Base-by-base conservation (phyloP, 805 yeast genomes). In the Nakazawaea pomicola region DNA sequence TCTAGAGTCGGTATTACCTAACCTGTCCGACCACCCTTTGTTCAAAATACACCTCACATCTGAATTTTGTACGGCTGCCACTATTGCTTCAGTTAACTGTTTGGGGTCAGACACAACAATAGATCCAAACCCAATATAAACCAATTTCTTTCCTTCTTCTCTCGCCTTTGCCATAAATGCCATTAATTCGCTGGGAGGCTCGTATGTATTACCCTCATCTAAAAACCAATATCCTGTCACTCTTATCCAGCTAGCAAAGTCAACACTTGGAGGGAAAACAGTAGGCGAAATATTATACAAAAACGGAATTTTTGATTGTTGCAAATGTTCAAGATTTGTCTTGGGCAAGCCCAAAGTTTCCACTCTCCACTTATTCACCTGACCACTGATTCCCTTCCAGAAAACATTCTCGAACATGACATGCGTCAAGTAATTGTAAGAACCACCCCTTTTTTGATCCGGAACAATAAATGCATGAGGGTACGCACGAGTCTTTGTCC, bases 391-490 rank as follows among this genome's bases (percentile, higher is more conserved):
- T 2, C 96, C 97, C 54, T 81, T 80, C 98, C 98, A 91, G 47
- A 90, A 84, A 8, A 90, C 80, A 52, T 83, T 89, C 53, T 91
- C 98, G 64, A 90, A 91, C 64, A 91, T 76, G 6, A 89, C 91
- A 62, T 91, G 95, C 0, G 97, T 89, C 64, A 91, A 68, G 55
- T 87, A 86, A 56, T 91, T 91, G 62, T 91, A 91, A 8, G 90
- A 83, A 3, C 97, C 96, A 9, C 96, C 96, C 57, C 83, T 74
- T 55, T 83, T 87, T 60, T 86, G 95, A 46, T 89, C 96, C 0
- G 98, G 96, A 6, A 87, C 95, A 56, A 90, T 78, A 49, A 91
- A 89, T 0, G 98, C 97, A 67, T 91, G 97, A 1, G 97, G 97
- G 56, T 91, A 91, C 0, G 96, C 95, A 50, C 95, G 71, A 1